Evolutionary conservation across 345 rosid species (phyloP).

Genomic region (Chamaenerion angustifolium): DNA sequence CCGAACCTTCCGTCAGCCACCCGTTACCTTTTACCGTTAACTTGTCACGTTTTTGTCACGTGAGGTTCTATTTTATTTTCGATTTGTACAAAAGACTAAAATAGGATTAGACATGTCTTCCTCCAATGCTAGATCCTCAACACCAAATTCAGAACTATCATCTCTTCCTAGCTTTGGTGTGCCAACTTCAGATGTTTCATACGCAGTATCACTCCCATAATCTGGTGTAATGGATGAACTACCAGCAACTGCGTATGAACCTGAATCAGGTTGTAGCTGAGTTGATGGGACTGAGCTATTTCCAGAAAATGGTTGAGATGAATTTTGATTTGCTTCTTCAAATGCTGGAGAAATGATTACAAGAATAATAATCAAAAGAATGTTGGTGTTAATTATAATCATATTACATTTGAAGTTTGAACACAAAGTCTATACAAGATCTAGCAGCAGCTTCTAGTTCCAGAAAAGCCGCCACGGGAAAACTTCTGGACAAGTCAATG

Average conservation of each 20-base stretch:
- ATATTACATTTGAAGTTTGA: not conserved
- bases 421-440: slow-evolving; percentile 53
- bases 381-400: no score
- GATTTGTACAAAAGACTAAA: no score
- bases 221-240: slow-evolving; percentile 73
- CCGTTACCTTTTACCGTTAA: no score
- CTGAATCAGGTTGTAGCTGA: slow-evolving; percentile 32
- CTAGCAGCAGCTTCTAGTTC: no score
- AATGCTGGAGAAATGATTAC: slow-evolving; percentile 7
- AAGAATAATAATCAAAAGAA: no score
- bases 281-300: slow-evolving; percentile 28
- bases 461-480: slow-evolving; percentile 83
- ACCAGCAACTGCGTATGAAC: slow-evolving; percentile 38
- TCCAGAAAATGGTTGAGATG: slow-evolving; percentile 36
- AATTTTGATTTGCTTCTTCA: slow-evolving; percentile 39
- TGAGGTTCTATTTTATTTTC: no score
- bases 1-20: no score
- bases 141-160: no score
- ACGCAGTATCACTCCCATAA: slow-evolving; percentile 90
- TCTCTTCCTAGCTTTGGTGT: no score
- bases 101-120: no score
- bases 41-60: no score
- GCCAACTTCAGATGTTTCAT: slow-evolving; percentile 87
- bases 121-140: no score
- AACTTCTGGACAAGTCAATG: slow-evolving; percentile 83